These are phyloP conservation scores for Epipyxis sp. DNA, from an alignment of 108 stramenopile genomes.

Conservation along the genomic window DNA sequence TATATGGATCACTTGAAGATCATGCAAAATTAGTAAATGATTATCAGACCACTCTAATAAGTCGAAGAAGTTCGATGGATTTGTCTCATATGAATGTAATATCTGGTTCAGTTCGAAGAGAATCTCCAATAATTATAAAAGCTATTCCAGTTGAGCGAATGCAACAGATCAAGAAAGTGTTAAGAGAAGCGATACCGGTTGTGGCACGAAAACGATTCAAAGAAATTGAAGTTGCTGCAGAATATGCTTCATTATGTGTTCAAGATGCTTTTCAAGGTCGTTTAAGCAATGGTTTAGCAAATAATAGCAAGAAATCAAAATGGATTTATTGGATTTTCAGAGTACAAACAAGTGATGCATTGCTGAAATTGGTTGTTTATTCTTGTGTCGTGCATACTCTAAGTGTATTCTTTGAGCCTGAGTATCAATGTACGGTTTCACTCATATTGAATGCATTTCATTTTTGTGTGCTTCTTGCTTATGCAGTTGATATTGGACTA, in stretches of 20 bases:
- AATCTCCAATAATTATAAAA: no score
- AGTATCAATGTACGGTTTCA: not conserved
- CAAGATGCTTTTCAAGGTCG: slow-evolving; percentile 29
- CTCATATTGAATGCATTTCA: not conserved
- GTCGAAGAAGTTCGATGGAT: no score
- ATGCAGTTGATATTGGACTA: slow-evolving; percentile 39
- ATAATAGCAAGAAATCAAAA: slow-evolving; percentile 29
- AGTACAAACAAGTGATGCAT: slow-evolving; percentile 20
- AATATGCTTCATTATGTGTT: slow-evolving; percentile 26
- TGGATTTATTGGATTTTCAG: slow-evolving; percentile 18
- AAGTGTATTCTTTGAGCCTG: slow-evolving; percentile 24
- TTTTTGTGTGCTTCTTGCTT: slow-evolving; percentile 37
- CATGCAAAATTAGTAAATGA: no score
- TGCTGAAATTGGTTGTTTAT: not conserved
- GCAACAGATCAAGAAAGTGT: not conserved
- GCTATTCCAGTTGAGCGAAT: not conserved
- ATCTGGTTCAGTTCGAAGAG: no score
- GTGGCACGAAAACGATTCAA: not conserved
- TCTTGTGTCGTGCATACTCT: slow-evolving; percentile 12
- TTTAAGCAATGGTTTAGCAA: slow-evolving; percentile 23
- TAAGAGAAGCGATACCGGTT: not conserved
- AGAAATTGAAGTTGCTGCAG: not conserved
- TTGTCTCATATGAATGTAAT: no score
- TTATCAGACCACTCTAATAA: no score
- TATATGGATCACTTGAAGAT: no score